Conservation (phyloP, 2,329 filamentous ascomycete genomes). For the Colletotrichum cordylinicola region DNA sequence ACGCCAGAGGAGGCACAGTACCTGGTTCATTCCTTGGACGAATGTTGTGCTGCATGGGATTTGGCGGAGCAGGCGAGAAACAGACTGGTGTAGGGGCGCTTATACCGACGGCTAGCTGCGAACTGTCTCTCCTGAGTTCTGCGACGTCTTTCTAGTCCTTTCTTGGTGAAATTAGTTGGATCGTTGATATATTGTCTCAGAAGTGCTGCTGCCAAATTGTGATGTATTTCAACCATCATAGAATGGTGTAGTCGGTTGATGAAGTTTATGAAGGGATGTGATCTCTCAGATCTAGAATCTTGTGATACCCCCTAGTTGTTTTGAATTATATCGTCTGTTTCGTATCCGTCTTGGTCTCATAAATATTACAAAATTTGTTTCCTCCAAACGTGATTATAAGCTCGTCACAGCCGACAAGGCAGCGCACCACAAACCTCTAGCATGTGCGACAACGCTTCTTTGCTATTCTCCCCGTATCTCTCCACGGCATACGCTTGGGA, state of each 20-base stretch:
- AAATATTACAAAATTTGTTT: neutral
- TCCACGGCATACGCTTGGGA: neutral
- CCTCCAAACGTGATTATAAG: neutral
- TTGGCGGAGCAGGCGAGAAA: neutral
- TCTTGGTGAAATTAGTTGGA: too few relatives aligned
- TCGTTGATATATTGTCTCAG: too few relatives aligned
- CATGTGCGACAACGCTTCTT: neutral
- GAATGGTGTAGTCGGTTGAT: neutral
- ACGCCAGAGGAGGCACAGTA: neutral
- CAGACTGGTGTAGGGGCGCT: neutral
- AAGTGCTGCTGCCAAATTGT: too few relatives aligned
- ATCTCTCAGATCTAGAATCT: neutral
- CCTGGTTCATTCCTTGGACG: neutral
- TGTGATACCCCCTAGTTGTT: neutral
- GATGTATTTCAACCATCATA: too few relatives aligned
- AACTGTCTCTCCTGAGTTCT: too few relatives aligned
- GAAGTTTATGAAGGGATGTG: neutral
- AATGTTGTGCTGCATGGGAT: neutral
- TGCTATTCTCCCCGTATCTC: neutral
- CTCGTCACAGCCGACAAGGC: neutral
- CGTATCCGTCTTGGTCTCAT: neutral
- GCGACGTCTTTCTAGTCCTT: too few relatives aligned
- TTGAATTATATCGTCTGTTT: neutral
- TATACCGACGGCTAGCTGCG: too few relatives aligned
- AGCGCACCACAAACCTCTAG: neutral